Evolutionary conservation across 1,284 basidiomycete genomes (phyloP).

Genomic region (Cutaneotrichosporon curvatum): DNA sequence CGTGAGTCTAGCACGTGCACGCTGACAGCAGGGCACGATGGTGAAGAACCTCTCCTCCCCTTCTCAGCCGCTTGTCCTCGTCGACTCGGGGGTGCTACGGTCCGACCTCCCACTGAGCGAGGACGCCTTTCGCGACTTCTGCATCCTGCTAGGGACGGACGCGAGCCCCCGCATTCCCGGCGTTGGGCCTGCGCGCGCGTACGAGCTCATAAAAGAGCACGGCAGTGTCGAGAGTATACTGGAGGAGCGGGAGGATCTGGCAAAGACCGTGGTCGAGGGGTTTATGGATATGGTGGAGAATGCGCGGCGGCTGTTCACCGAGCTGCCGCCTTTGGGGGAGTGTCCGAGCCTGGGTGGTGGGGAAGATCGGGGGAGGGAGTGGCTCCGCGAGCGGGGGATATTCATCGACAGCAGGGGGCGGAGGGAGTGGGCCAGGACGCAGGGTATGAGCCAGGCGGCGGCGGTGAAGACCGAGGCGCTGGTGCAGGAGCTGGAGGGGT

Average conservation of each 20-base stretch:
- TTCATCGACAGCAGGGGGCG: too few relatives aligned
- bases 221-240: constrained; percentile 68
- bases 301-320: constrained; percentile 39
- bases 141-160: constrained; percentile 77
- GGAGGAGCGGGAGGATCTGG: constrained; percentile 29
- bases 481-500: too few relatives aligned
- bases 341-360: too few relatives aligned
- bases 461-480: too few relatives aligned
- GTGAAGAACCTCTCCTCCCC: constrained; percentile 63
- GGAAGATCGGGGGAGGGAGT: too few relatives aligned
- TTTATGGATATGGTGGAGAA: constrained; percentile 36
- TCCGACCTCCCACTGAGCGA: constrained; percentile 52
- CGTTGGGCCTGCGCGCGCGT: constrained; percentile 65
- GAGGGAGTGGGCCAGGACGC: too few relatives aligned
- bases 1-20: constrained; percentile 17
- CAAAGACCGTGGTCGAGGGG: constrained; percentile 16
- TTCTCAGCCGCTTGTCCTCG: constrained; percentile 54
- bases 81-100: constrained; percentile 63
- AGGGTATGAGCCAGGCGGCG: too few relatives aligned
- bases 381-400: too few relatives aligned
- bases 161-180: constrained; percentile 73
- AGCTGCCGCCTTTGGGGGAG: constrained; percentile 27
- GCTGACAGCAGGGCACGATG: constrained; percentile 56
- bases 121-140: constrained; percentile 66
- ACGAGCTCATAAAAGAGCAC: constrained; percentile 62